These are phyloP conservation scores for Tuctoria greenei DNA, from an alignment of 176 grass and related monocot genomes.

Conservation along the genomic window DNA sequence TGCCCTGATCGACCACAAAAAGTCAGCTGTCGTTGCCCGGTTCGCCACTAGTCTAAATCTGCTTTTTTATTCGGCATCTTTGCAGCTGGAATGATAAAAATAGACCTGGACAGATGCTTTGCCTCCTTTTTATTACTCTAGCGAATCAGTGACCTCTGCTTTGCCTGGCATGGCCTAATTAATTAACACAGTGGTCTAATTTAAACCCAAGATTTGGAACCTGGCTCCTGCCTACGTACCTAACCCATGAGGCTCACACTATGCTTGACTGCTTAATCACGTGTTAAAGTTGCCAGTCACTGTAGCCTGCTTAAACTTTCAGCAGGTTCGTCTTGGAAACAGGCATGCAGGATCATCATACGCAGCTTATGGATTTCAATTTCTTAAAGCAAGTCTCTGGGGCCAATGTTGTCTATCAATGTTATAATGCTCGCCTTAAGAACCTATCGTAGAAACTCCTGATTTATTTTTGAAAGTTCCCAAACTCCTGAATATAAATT, in stretches of 20 bases:
- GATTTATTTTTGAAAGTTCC: too few relatives aligned
- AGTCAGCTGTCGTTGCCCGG: not conserved
- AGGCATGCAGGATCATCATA: not conserved
- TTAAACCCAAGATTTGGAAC: not conserved
- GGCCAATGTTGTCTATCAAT: not conserved
- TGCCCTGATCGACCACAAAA: not conserved
- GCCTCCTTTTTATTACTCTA: not conserved
- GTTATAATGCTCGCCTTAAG: not conserved
- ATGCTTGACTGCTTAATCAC: not conserved
- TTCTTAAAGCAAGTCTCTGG: not conserved
- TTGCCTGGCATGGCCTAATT: not conserved
- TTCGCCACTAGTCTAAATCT: not conserved
- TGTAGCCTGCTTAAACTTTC: too few relatives aligned
- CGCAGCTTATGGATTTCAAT: not conserved
- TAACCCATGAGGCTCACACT: not conserved
- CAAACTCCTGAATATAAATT: too few relatives aligned
- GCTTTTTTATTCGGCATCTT: constrained; percentile 18
- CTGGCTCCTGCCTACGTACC: not conserved
- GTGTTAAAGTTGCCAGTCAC: too few relatives aligned
- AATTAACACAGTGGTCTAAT: not conserved
- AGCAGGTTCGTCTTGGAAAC: too few relatives aligned
- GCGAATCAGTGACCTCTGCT: not conserved
- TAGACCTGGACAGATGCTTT: not conserved
- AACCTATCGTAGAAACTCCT: not conserved
- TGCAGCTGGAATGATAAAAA: constrained; percentile 1